Evolutionary conservation across 164 flowering plant species (phyloP).

Genomic region (Piper longum): DNA sequence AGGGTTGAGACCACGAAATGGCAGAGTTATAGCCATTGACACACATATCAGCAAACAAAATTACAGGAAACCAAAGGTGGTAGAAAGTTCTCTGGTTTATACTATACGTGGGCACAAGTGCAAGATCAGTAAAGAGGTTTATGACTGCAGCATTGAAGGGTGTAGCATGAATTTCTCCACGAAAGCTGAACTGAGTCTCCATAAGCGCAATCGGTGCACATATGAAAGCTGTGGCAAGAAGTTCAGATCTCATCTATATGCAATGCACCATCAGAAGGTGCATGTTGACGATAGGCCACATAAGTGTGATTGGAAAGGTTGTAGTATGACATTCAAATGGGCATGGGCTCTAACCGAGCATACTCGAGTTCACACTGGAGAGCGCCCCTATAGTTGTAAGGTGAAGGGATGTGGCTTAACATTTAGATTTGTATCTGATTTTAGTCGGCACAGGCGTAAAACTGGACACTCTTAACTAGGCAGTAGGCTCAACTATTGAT

Average conservation of each 20-base stretch:
- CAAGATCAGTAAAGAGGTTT: constrained; percentile 8
- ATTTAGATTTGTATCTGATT: constrained; percentile 84
- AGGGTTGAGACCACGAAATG: constrained; percentile 62
- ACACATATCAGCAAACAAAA: not conserved
- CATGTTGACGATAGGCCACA: constrained; percentile 77
- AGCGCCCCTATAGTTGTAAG: constrained; percentile 71
- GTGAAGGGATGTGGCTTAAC: constrained; percentile 62
- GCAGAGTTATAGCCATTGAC: not conserved
- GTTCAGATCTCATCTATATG: constrained; percentile 66
- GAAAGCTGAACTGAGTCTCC: constrained; percentile 43
- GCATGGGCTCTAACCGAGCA: constrained; percentile 96
- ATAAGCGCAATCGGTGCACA: constrained; percentile 57
- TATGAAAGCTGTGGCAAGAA: constrained; percentile 60
- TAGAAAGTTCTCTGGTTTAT: constrained; percentile 11
- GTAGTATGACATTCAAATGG: constrained; percentile 90
- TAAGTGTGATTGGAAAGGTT: constrained; percentile 85
- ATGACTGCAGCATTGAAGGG: constrained; percentile 56
- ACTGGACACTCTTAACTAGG: constrained; percentile 45
- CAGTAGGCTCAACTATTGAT: not conserved
- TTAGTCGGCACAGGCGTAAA: constrained; percentile 73
- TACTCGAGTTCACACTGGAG: constrained; percentile 79
- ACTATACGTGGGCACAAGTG: constrained; percentile 14
- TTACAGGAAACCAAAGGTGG: constrained; percentile 7
- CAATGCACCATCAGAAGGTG: constrained; percentile 53
- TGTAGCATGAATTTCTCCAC: constrained; percentile 64